These are phyloP conservation scores for Agrocybe pediades DNA, from an alignment of 768 basidiomycete genomes.

Conservation along the genomic window DNA sequence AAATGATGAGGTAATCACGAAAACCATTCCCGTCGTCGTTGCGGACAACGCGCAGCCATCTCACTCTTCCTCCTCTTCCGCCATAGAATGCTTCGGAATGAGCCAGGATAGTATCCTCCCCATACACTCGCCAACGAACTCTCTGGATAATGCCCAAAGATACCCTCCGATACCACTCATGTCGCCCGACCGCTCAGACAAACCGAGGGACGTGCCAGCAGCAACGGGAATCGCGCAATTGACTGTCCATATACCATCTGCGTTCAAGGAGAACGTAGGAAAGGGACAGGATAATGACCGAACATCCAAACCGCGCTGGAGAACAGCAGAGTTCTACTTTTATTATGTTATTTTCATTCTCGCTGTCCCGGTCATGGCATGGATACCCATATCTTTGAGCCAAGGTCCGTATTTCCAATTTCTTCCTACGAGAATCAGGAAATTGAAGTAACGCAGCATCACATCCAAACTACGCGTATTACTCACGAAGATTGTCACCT, in stretches of 20 bases:
- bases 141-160: not conserved
- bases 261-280: conserved; percentile 15
- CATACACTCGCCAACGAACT: conserved; percentile 9
- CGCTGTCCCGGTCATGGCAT: conserved; percentile 74
- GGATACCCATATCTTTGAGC: conserved; percentile 75
- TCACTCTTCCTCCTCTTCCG: too few species aligned
- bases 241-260: conserved; percentile 27
- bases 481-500: conserved; percentile 52
- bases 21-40: too few species aligned
- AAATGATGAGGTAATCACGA: too few species aligned
- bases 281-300: not conserved
- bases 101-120: conserved; percentile 6
- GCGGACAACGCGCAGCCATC: too few species aligned
- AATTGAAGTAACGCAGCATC: conserved; percentile 44
- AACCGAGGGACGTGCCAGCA: conserved; percentile 7
- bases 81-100: too few species aligned
- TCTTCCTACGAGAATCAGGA: not conserved
- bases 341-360: conserved; percentile 66
- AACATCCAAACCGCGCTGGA: conserved; percentile 60
- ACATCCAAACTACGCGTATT: conserved; percentile 74
- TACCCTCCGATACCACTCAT: conserved; percentile 3
- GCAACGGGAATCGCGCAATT: conserved; percentile 24
- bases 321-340: conserved; percentile 74
- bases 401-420: conserved; percentile 57
- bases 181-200: not conserved